Evolutionary conservation across 306 rosid genomes (phyloP), one percentile per base, ranked within the genome.

Genomic region (Quillaja saponaria): DNA sequence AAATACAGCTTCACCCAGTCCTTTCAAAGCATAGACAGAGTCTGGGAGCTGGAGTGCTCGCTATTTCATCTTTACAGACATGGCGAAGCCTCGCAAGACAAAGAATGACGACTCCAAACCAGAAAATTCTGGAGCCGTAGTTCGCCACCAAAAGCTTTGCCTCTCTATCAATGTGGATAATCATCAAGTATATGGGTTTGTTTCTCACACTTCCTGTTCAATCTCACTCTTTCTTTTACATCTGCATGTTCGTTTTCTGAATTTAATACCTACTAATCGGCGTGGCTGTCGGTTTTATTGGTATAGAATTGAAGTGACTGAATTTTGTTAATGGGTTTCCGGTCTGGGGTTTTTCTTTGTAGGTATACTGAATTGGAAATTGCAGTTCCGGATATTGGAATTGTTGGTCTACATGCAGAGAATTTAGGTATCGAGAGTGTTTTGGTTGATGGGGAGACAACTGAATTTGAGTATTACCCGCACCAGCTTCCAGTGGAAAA

Each of bases 1-100:
- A 37, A 37, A 37, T 37, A 37, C n/a, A n/a, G n/a, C n/a, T n/a
- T n/a, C n/a, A n/a, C n/a, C n/a, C n/a, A n/a, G n/a, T n/a, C n/a
- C n/a, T n/a, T n/a, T n/a, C n/a, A n/a, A n/a, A n/a, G n/a, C n/a
- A n/a, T n/a, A n/a, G n/a, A n/a, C n/a, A n/a, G n/a, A n/a, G n/a
- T n/a, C n/a, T n/a, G n/a, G n/a, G n/a, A n/a, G n/a, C n/a, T n/a
- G n/a, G n/a, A n/a, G n/a, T n/a, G n/a, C n/a, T n/a, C n/a, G n/a
- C n/a, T 5, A 37, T 37, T 37, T 37, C 40, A 37, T 9, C 45
- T 6, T 7, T 33, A 5, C 15, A 46, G 10, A 8, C 61, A 92
- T 84, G 99, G 99, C 95, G 58, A 92, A 92, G 79, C 94, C 96
- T 78, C 96, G 95, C 74, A 92, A 84, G 81, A 81, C 94, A 7